Evolutionary conservation across 1,284 basidiomycete genomes (phyloP), one percentile per base, ranked within the genome.

Genomic region (Cryptococcus maquisensis): DNA sequence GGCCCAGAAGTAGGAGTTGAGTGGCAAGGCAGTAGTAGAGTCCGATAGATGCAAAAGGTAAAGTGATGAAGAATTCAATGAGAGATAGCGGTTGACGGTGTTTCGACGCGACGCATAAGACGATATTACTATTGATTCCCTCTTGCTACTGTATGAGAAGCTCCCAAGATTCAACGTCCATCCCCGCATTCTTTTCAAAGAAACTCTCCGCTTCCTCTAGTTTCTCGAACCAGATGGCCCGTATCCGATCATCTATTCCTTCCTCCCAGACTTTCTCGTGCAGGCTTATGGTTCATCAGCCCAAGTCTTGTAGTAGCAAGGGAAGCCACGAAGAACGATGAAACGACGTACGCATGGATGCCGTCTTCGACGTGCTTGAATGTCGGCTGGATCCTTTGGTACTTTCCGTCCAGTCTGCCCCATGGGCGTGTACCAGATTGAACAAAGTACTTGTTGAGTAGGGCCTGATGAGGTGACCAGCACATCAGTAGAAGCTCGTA

Each of bases 231-330:
- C 53, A 61, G 9, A 41, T n/a, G 2, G 35, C 38, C 8, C n/a
- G 43, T 10, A 61, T 40, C 18, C 46, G 42, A 23, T 32, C 15
- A 32, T 55, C 43, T 12, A 58, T 46, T n/a, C 41, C 44, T 18
- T 55, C 54, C 40, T 54, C 49, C 60, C 60, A 61, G 32, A 55
- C 47, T 41, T 61, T 61, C 4, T 49, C 60, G 20, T 61, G 60
- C 6, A 61, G 41, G 3, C 60, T 61, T 35, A 32, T 36, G 13
- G 23, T 2, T 7, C 21, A 37, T 47, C 32, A 36, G 24, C 13
- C 35, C 35, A 7, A 13, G 6, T 9, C 16, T 13, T 20, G 3
- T 32, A 13, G 16, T 18, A 12, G 12, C 6, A 35, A 24, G 46
- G 15, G 3, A 10, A n/a, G 16, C 21, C 7, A 47, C n/a, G n/a